Evolutionary conservation across 1,284 basidiomycete genomes (phyloP), one percentile per base, ranked within the genome.

Genomic region (Waitea zeae): DNA sequence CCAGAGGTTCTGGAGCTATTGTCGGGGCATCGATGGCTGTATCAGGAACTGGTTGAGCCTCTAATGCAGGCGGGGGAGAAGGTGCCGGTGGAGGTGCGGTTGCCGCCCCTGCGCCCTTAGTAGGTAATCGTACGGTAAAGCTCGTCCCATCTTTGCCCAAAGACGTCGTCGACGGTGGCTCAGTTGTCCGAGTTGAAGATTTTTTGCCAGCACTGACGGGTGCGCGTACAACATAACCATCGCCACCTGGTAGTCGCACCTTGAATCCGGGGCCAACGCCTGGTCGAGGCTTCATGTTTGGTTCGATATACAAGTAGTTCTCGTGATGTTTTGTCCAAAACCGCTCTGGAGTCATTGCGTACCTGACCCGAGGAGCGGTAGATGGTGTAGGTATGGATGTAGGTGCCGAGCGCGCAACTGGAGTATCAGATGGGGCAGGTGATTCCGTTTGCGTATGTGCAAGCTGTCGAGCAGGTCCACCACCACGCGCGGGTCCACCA

Each of bases 241-340:
- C 39, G 5, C 42, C 40, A 14, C 71, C 71, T 5, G 76, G 68
- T 14, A 84, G 49, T 45, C 66, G 74, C 36, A 84, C 61, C 26
- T 72, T 66, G 41, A 68, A 63, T 12, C 54, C 59, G 17, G 61
- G 57, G 3, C 60, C 63, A 32, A 67, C 63, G 20, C 71, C 69
- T 12, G 53, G 54, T 20, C 69, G 67, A 14, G 68, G 61, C 47
- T 72, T 75, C 14, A 68, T 53, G 17, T 64, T 49, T 14, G 60
- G 46, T 35, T 82, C 77, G 35, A 64, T 61, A 54, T 73, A 74
- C 17, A 84, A 65, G 49, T 70, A 78, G 1, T 59, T 62, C 45
- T 83, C 79, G 41, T 73, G 69, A 39, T 81, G 77, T 44, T 81
- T 81, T 3, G 80, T 83, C 77, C 77, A 84, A 44, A 71, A 63